Evolutionary conservation across 2,329 filamentous ascomycete genomes (phyloP).

Genomic region (Xylaria hypoxylon): DNA sequence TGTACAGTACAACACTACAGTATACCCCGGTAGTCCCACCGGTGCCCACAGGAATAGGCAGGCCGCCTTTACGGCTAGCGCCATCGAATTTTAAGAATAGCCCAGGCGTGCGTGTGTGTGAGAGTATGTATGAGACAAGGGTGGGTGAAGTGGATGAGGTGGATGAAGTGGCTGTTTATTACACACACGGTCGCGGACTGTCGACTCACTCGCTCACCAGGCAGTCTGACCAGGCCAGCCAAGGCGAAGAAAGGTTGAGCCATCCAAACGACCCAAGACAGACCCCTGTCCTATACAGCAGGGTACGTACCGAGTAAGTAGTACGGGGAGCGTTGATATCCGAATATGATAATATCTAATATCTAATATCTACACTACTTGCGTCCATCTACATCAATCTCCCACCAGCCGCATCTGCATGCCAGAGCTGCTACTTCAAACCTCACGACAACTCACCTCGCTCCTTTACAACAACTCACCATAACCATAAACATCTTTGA

Average conservation of each 20-base stretch:
- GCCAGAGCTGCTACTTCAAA: constrained; percentile 34
- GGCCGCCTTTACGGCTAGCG: constrained; percentile 51
- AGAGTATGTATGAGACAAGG: constrained; percentile 49
- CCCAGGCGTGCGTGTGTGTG: constrained; percentile 48
- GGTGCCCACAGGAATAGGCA: constrained; percentile 36
- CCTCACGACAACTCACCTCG: constrained; percentile 34
- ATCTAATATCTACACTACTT: no score
- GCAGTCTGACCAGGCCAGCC: constrained; percentile 30
- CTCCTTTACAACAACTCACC: constrained; percentile 22
- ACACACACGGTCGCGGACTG: constrained; percentile 34
- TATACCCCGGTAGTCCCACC: constrained; percentile 14
- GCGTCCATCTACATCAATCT: constrained; percentile 40
- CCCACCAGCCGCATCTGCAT: constrained; percentile 43
- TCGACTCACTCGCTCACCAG: constrained; percentile 36
- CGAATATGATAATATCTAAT: constrained; percentile 36
- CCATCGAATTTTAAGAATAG: constrained; percentile 53
- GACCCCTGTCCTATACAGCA: constrained; percentile 43
- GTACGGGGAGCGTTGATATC: constrained; percentile 47
- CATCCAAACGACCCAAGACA: constrained; percentile 51
- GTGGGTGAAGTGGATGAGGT: constrained; percentile 42
- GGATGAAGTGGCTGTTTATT: constrained; percentile 44
- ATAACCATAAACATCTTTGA: constrained; percentile 24
- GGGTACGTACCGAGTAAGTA: constrained; percentile 3
- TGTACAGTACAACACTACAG: constrained; percentile 12
- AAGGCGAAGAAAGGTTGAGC: constrained; percentile 44